Conservation (phyloP, 2,329 filamentous ascomycete genomes). For the Penicillium occitanis region DNA sequence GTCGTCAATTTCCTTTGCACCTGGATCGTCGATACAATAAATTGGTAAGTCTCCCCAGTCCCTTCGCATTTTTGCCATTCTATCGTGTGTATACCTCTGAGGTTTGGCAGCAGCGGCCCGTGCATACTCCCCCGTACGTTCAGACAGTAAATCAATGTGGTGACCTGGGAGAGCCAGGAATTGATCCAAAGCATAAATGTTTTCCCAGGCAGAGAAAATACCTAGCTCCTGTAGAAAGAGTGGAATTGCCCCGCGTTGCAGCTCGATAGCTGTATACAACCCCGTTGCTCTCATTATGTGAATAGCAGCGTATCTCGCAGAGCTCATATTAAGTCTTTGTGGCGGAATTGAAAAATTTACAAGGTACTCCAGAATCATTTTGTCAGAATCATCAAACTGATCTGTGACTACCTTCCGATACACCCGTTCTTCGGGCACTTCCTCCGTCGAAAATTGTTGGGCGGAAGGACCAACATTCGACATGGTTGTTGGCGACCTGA, state of each 20-base stretch:
- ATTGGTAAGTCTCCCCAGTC: slow-evolving; percentile 59
- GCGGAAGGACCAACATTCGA: slow-evolving; percentile 44
- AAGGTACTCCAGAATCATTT: slow-evolving; percentile 56
- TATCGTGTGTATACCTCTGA: slow-evolving; percentile 41
- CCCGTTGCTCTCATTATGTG: slow-evolving; percentile 57
- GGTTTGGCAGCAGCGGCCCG: not conserved
- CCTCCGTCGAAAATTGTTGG: slow-evolving; percentile 29
- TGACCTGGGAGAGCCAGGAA: slow-evolving; percentile 54
- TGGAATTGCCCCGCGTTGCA: slow-evolving; percentile 42
- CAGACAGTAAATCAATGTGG: slow-evolving; percentile 30
- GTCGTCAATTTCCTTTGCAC: slow-evolving; percentile 62
- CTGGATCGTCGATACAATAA: slow-evolving; percentile 59
- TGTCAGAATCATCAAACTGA: slow-evolving; percentile 52
- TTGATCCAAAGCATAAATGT: slow-evolving; percentile 53
- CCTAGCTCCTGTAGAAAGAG: slow-evolving; percentile 63
- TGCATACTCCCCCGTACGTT: slow-evolving; percentile 26
- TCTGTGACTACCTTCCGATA: slow-evolving; percentile 37
- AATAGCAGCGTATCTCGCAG: slow-evolving; percentile 52
- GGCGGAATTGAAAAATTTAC: slow-evolving; percentile 52
- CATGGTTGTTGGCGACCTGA: slow-evolving; percentile 45
- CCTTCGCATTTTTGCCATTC: slow-evolving; percentile 56
- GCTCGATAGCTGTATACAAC: slow-evolving; percentile 51
- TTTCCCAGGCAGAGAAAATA: slow-evolving; percentile 59
- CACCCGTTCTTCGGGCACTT: slow-evolving; percentile 30
- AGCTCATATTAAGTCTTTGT: slow-evolving; percentile 39